Conservation (phyloP, 768 basidiomycete genomes). For the Leccinellum albellum region DNA sequence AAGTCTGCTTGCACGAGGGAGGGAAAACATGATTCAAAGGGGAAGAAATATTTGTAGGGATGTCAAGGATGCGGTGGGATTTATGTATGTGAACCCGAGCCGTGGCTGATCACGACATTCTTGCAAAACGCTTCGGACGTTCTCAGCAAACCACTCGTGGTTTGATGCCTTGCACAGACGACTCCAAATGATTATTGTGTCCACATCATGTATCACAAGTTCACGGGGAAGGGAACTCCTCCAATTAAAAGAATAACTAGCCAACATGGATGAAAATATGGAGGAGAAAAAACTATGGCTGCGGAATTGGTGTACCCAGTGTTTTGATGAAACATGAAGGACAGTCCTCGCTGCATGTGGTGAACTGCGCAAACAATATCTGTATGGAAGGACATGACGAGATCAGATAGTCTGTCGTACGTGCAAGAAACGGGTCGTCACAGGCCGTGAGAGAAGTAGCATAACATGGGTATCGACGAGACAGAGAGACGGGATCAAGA, state of each 20-base stretch:
- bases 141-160: too few species aligned
- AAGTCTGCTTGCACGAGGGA: conserved; percentile 31
- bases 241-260: conserved; percentile 24
- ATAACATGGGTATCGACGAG: conserved; percentile 33
- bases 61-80: background rate
- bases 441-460: conserved; percentile 34
- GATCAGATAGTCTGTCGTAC: conserved; percentile 35
- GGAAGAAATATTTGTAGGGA: background rate
- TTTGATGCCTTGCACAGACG: background rate
- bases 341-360: conserved; percentile 15
- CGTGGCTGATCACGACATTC: conserved; percentile 20
- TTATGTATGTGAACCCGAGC: background rate
- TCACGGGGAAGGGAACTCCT: conserved; percentile 20
- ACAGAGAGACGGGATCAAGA: conserved; percentile 12
- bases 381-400: conserved; percentile 24
- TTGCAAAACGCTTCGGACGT: conserved; percentile 4
- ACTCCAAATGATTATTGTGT: conserved; percentile 16
- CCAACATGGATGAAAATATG: conserved; percentile 13
- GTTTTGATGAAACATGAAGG: conserved; percentile 10
- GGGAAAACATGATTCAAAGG: conserved; percentile 25
- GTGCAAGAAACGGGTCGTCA: conserved; percentile 31
- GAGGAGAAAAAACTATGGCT: conserved; percentile 14
- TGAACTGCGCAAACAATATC: conserved; percentile 25
- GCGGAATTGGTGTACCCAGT: conserved; percentile 13
- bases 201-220: conserved; percentile 13